These are phyloP conservation scores for Porphyra umbilicalis DNA, from an alignment of 31 red algal genomes.

Conservation along the genomic window DNA sequence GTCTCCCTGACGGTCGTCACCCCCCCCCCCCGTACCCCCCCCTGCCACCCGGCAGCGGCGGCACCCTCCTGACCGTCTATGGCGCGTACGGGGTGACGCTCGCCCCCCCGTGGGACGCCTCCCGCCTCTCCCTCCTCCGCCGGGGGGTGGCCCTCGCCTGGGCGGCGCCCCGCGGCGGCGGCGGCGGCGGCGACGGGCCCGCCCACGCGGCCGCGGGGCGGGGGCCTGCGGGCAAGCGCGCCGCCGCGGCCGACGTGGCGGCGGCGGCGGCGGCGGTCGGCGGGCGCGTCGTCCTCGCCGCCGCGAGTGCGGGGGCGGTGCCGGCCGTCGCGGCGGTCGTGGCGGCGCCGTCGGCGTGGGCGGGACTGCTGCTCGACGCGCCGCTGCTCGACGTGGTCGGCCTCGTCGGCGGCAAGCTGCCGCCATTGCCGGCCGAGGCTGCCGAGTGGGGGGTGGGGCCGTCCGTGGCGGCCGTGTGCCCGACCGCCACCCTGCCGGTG, in stretches of 20 bases:
- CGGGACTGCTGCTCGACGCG: not conserved
- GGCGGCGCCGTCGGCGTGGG: not conserved
- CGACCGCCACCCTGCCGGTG: not conserved
- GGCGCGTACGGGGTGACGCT: not conserved
- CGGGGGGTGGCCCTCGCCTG: not conserved
- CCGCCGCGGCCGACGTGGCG: not conserved
- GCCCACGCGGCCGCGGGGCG: not conserved
- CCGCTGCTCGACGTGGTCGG: not conserved
- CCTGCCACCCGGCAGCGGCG: not conserved
- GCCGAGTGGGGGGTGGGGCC: not conserved
- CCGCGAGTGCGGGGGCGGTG: not conserved
- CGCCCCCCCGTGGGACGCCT: not conserved
- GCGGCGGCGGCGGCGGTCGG: not conserved
- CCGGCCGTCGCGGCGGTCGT: not conserved
- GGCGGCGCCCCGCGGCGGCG: not conserved
- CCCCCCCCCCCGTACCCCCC: not conserved
- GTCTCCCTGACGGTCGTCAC: not conserved
- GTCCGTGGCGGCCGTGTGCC: not conserved
- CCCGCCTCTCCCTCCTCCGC: not conserved
- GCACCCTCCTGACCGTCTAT: not conserved
- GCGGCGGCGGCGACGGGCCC: not conserved
- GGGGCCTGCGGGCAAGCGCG: not conserved
- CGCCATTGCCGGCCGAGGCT: not conserved
- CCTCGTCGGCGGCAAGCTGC: not conserved
- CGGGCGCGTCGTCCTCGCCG: not conserved